Conservation (phyloP, 2,329 filamentous ascomycete species). For the Epichloe sylvatica region DNA sequence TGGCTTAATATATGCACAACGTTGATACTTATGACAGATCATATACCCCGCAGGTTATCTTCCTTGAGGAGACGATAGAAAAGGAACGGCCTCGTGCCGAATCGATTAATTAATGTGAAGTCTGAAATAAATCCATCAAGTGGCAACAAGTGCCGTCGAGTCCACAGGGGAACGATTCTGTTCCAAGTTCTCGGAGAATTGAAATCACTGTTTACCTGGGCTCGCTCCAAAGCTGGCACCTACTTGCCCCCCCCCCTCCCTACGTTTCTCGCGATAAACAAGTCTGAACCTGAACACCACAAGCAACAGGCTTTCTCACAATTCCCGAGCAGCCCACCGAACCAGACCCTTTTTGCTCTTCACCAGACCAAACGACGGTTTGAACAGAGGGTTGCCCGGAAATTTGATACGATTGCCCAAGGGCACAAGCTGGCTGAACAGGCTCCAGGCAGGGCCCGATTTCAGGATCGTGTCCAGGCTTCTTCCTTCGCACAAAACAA, state of each 20-base stretch:
- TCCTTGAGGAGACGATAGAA: not conserved
- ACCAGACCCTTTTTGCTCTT: constrained; percentile 5
- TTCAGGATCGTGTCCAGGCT: not conserved
- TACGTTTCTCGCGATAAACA: constrained; percentile 1
- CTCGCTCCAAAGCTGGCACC: not conserved
- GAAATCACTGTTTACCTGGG: not conserved
- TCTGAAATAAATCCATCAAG: not conserved
- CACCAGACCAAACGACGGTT: constrained; percentile 17
- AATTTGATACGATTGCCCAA: not conserved
- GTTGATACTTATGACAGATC: not conserved
- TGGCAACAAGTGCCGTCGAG: not conserved
- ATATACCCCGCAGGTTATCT: too few species aligned
- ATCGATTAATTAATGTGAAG: not conserved
- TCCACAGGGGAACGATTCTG: not conserved
- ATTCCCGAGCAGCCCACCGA: not conserved
- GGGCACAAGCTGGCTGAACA: not conserved
- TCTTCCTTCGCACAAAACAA: constrained; percentile 6
- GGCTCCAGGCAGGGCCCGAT: not conserved
- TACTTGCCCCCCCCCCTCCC: not conserved
- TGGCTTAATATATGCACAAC: not conserved
- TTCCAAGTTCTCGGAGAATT: not conserved
- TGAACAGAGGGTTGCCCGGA: constrained; percentile 9
- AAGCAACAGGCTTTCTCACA: not conserved
- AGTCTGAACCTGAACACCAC: constrained; percentile 1
- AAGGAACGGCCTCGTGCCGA: not conserved